Evolutionary conservation across 345 rosid species (phyloP).

Genomic region (Eucalyptus pauciflora): DNA sequence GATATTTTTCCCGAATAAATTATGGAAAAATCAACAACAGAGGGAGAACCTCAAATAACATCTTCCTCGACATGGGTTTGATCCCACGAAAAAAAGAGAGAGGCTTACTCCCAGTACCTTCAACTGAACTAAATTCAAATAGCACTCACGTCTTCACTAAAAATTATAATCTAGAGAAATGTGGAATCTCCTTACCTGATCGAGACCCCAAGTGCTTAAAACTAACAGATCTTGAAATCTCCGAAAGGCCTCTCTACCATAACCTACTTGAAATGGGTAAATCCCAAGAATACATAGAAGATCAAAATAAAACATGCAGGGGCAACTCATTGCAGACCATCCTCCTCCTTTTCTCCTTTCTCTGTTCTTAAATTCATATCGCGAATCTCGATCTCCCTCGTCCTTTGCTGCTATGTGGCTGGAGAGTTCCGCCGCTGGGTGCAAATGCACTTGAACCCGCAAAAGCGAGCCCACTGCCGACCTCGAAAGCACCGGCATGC

Average conservation of each 20-base stretch:
- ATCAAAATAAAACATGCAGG: background rate
- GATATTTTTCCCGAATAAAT: background rate
- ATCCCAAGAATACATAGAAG: background rate
- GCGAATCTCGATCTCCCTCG: background rate
- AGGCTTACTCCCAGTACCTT: background rate
- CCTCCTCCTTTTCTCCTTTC: background rate
- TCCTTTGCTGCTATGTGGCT: background rate
- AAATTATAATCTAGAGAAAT: background rate
- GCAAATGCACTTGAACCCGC: background rate
- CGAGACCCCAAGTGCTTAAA: background rate
- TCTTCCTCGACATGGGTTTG: background rate
- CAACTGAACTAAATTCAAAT: background rate
- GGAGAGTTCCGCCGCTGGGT: background rate
- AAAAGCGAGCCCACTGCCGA: background rate
- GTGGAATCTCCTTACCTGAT: background rate
- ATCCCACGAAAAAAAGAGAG: background rate
- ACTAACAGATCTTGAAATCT: background rate
- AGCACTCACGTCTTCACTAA: background rate
- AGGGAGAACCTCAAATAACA: background rate
- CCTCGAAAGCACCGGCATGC: background rate
- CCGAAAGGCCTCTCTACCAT: background rate
- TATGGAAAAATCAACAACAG: background rate
- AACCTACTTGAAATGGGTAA: background rate
- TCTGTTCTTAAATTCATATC: background rate
- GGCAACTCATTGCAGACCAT: background rate